Evolutionary conservation across 1,139 yeast species (phyloP), one percentile per base, ranked within the genome.

Genomic region (Geotrichum klebahnii): DNA sequence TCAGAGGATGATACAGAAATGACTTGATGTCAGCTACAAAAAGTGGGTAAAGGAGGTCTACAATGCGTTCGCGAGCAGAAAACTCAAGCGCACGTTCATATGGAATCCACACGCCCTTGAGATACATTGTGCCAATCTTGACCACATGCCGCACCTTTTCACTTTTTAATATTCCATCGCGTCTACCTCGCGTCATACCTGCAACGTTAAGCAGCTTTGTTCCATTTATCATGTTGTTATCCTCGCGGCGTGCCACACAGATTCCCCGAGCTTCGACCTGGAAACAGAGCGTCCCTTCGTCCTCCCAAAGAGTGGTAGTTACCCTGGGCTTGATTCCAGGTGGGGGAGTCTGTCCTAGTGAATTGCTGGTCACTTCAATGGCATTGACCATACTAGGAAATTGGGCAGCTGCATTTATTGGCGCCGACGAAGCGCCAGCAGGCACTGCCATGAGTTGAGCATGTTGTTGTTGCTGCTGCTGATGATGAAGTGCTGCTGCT

Each of bases 31-130:
- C 95, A 56, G 87, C 78, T 23, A 87, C 95, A 68, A 89, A 88
- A 55, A 89, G 74, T 1, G 97, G 97, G 65, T 87, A 89, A 57
- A 90, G 76, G 58, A 83, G 67, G 64, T 89, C 96, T 33, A 84
- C 87, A 55, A 90, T 88, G 42, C 85, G 84, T 68, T 90, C 96
- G 60, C 85, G 76, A 68, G 86, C 89, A 28, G 96, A 96, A 80
- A 89, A 84, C 26, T 87, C 85, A 46, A 85, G 73, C 0, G 97
- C 97, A 49, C 97, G 75, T 59, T 89, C 96, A 67, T 88, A 89
- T 0, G 97, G 97, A 57, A 90, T 88, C 97, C 97, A 90, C 41
- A 89, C 97, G 49, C 97, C 97, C 69, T 90, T 90, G 62, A 90
- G 75, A 66, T 89, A 96, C 97, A 90, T 90, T 14, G 95, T 85